Evolutionary conservation across 257 asterid species (phyloP).

Genomic region (Nicotiana obtusifolia): DNA sequence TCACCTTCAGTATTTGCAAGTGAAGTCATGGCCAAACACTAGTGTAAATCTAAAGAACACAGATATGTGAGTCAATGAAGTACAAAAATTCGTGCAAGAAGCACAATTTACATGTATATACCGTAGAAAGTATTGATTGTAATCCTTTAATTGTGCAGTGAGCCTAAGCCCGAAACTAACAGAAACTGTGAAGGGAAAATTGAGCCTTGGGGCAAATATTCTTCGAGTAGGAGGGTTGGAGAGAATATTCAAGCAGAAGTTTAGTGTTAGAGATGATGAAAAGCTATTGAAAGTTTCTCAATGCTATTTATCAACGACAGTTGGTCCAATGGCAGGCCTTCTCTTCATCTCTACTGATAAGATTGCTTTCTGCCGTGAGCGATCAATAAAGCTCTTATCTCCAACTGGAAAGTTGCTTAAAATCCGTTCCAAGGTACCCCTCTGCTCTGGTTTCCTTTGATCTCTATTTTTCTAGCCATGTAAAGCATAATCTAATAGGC

Average conservation of each 20-base stretch:
- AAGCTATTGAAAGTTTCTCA: slow-evolving; percentile 17
- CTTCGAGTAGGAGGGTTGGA: slow-evolving; percentile 21
- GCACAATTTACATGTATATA: background rate
- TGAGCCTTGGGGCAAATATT: slow-evolving; percentile 38
- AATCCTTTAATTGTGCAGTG: slow-evolving; percentile 20
- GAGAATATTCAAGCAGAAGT: slow-evolving; percentile 10
- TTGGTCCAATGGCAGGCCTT: slow-evolving; percentile 15
- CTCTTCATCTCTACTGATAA: slow-evolving; percentile 17
- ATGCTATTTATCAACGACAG: slow-evolving; percentile 14
- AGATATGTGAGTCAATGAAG: background rate
- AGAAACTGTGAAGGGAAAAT: slow-evolving; percentile 42
- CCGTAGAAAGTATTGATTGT: background rate
- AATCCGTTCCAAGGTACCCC: slow-evolving; percentile 7
- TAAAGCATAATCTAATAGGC: background rate
- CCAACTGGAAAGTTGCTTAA: slow-evolving; percentile 8
- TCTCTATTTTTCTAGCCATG: background rate
- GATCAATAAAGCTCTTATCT: slow-evolving; percentile 13
- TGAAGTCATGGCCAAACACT: background rate
- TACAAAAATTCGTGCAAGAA: background rate
- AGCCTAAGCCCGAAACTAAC: slow-evolving; percentile 36
- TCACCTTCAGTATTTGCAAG: background rate
- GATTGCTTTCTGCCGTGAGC: slow-evolving; percentile 17
- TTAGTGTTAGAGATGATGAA: slow-evolving; percentile 10
- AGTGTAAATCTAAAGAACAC: background rate
- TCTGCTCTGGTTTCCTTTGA: background rate